Evolutionary conservation across 805 yeast species (phyloP).

Genomic region (Pichia ethanolica): DNA sequence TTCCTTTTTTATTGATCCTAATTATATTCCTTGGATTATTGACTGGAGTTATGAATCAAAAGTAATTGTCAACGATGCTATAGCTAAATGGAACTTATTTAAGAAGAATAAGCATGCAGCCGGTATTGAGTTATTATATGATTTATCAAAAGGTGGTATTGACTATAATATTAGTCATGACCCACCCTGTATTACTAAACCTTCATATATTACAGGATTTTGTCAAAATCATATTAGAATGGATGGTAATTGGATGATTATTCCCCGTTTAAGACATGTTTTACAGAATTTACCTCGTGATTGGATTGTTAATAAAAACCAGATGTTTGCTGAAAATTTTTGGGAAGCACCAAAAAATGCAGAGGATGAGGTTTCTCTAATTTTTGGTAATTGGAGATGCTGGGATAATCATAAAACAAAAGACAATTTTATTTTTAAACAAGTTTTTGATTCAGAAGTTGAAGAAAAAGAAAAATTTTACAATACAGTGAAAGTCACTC

Average conservation of each 20-base stretch:
- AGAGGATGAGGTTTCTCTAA: constrained; percentile 42
- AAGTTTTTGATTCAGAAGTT: constrained; percentile 36
- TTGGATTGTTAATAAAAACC: constrained; percentile 37
- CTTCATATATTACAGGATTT: constrained; percentile 72
- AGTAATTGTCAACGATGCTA: constrained; percentile 5
- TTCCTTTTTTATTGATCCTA: constrained; percentile 16
- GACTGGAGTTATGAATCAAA: constrained; percentile 7
- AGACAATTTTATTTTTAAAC: constrained; percentile 46
- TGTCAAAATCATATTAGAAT: constrained; percentile 68
- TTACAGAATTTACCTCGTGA: constrained; percentile 46
- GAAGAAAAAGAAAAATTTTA: constrained; percentile 3
- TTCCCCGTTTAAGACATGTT: constrained; percentile 73
- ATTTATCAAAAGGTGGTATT: constrained; percentile 33
- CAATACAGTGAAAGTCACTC: constrained; percentile 6
- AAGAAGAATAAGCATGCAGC: constrained; percentile 15
- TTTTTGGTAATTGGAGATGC: constrained; percentile 75
- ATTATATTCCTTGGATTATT: constrained; percentile 16
- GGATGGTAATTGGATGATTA: constrained; percentile 81
- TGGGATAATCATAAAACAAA: constrained; percentile 77
- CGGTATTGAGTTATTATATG: constrained; percentile 35
- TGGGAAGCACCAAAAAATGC: constrained; percentile 49
- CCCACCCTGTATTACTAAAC: constrained; percentile 84
- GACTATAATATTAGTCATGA: constrained; percentile 59
- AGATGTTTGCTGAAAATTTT: constrained; percentile 22
- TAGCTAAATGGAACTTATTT: constrained; percentile 4